Evolutionary conservation across 495 filamentous ascomycete genomes (phyloP).

Genomic region (Penicilliopsis zonata): DNA sequence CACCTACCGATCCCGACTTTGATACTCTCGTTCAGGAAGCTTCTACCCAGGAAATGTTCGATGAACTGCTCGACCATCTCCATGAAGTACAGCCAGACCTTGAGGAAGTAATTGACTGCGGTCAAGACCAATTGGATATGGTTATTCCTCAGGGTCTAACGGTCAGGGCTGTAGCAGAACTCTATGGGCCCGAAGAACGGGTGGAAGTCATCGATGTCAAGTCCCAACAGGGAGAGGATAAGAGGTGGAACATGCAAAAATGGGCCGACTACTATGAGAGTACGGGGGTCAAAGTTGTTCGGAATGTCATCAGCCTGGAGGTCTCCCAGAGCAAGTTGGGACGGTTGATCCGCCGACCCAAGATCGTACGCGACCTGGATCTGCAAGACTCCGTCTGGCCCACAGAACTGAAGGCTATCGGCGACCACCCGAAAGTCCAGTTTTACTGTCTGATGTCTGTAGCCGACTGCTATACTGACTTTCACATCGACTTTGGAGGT

Average conservation of each 20-base stretch:
- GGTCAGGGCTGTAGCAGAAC: slow-evolving; percentile 51
- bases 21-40: slow-evolving; percentile 25
- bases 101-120: slow-evolving; percentile 40
- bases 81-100: slow-evolving; percentile 24
- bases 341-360: slow-evolving; percentile 51
- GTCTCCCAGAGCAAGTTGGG: slow-evolving; percentile 59
- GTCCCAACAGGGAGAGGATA: slow-evolving; percentile 56
- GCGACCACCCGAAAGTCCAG: slow-evolving; percentile 50
- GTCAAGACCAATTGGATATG: slow-evolving; percentile 62
- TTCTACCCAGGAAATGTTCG: slow-evolving; percentile 33
- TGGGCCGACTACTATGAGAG: slow-evolving; percentile 71
- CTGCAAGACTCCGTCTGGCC: slow-evolving; percentile 66
- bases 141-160: slow-evolving; percentile 59
- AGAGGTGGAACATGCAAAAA: slow-evolving; percentile 58
- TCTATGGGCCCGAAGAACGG: slow-evolving; percentile 52
- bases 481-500: slow-evolving; percentile 71
- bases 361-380: slow-evolving; percentile 60
- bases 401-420: slow-evolving; percentile 42
- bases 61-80: slow-evolving; percentile 30
- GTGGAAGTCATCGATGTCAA: slow-evolving; percentile 71
- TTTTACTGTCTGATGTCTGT: slow-evolving; percentile 73
- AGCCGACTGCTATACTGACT: slow-evolving; percentile 68
- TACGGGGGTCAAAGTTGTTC: slow-evolving; percentile 46
- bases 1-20: slow-evolving; percentile 11
- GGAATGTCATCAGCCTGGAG: slow-evolving; percentile 69